A percentile compares a stretch with the other conserved stretches of the same genome.
phyloP scores from a whole-genome alignment of 1,139 yeast species.

The Saccharomyces hybrid region DNA sequence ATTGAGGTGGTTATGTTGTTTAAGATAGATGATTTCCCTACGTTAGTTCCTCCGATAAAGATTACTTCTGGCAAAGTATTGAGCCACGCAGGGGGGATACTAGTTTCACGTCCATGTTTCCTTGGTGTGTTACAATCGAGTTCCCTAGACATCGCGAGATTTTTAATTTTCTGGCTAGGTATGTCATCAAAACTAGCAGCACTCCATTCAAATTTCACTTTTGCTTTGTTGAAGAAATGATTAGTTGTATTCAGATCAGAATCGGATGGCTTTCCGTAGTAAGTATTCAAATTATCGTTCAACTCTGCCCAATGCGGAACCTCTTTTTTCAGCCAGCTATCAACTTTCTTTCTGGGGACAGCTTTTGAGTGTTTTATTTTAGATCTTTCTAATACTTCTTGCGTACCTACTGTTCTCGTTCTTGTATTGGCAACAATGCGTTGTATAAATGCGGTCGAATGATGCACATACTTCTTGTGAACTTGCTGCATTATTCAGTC shows the following conservation, averaged over 20 bases:
- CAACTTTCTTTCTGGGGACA: background rate
- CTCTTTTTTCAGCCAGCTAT: background rate
- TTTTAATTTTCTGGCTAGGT: slow-evolving; percentile 36
- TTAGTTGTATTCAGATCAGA: slow-evolving; percentile 30
- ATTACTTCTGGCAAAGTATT: slow-evolving; percentile 53
- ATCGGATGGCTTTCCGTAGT: slow-evolving; percentile 33
- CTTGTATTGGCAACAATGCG: background rate
- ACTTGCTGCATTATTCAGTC: background rate
- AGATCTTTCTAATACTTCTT: background rate
- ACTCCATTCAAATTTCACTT: slow-evolving; percentile 52
- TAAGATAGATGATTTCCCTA: slow-evolving; percentile 73
- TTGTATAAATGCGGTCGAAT: background rate
- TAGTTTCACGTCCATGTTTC: background rate
- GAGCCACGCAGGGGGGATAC: background rate
- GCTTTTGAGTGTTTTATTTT: background rate
- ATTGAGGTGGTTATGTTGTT: slow-evolving; percentile 43
- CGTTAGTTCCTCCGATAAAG: slow-evolving; percentile 72
- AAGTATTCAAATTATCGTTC: slow-evolving; percentile 12
- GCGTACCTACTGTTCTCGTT: background rate
- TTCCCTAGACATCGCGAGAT: background rate
- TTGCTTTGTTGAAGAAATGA: slow-evolving; percentile 40
- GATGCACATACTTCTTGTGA: background rate
- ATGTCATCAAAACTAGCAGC: slow-evolving; percentile 43
- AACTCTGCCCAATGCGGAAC: slow-evolving; percentile 11
- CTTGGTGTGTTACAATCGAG: background rate